Conservation (phyloP, 768 basidiomycete species). For the Auricularia sp. region DNA sequence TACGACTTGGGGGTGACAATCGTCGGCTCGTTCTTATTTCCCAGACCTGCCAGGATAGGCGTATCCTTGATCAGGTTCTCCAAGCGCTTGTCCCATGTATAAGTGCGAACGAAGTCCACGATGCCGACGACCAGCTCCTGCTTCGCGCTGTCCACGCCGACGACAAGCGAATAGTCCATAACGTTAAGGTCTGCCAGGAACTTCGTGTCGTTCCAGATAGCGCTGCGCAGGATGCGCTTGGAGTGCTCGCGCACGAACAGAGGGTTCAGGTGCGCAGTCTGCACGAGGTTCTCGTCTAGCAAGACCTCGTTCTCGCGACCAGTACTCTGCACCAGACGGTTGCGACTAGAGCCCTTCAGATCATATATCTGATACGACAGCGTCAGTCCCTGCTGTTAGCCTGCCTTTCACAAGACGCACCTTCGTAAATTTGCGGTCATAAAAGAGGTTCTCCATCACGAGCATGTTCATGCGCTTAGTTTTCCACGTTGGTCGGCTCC, state of each 20-base stretch:
- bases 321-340: conserved; percentile 85
- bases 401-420: conserved; percentile 26
- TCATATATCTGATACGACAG: conserved; percentile 72
- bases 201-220: conserved; percentile 90
- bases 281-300: conserved; percentile 90
- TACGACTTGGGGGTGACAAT: conserved; percentile 96
- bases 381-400: neutral
- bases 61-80: conserved; percentile 99
- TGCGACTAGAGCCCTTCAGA: conserved; percentile 90
- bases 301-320: conserved; percentile 88
- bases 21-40: conserved; percentile 82
- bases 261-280: conserved; percentile 76
- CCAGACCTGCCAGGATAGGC: conserved; percentile 69
- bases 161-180: conserved; percentile 95
- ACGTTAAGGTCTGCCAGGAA: conserved; percentile 92
- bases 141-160: conserved; percentile 82
- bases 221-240: conserved; percentile 82
- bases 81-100: conserved; percentile 97
- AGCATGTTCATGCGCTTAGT: conserved; percentile 89
- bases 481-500: conserved; percentile 50
- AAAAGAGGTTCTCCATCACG: conserved; percentile 97
- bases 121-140: conserved; percentile 95
- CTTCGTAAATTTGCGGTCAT: conserved; percentile 83
- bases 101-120: conserved; percentile 91
- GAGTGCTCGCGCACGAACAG: conserved; percentile 96